Evolutionary conservation across 257 asterid genomes (phyloP).

Genomic region (Forsythia suspensa): DNA sequence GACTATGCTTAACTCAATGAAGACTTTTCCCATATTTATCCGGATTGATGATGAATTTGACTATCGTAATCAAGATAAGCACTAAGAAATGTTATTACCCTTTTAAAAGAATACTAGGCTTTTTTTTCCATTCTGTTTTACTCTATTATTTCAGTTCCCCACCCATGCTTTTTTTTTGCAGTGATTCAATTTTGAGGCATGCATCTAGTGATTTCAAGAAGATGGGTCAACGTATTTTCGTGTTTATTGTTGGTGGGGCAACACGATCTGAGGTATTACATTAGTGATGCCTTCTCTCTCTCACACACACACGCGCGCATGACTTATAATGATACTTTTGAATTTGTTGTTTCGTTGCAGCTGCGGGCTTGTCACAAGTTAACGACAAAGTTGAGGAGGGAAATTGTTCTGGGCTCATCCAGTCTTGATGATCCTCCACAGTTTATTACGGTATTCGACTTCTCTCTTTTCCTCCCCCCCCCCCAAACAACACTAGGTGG

Average conservation of each 20-base stretch:
- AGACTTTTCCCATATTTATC: background rate
- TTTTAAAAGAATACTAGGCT: background rate
- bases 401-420: conserved; percentile 89
- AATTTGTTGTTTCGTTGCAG: conserved; percentile 41
- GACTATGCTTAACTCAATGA: background rate
- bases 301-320: background rate
- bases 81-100: background rate
- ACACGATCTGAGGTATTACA: conserved; percentile 93
- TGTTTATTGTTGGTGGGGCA: conserved; percentile 97
- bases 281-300: background rate
- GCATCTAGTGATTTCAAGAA: conserved; percentile 95
- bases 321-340: conserved; percentile 8
- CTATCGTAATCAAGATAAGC: background rate
- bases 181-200: conserved; percentile 89
- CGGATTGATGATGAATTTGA: background rate
- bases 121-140: background rate
- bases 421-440: conserved; percentile 96
- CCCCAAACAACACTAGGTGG: background rate
- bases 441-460: conserved; percentile 75
- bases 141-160: background rate
- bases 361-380: conserved; percentile 93
- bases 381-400: conserved; percentile 80
- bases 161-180: conserved; percentile 27
- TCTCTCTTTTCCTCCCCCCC: conserved; percentile 19
- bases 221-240: conserved; percentile 97